Evolutionary conservation across 345 rosid species (phyloP), one percentile per base, ranked within the genome.

Genomic region (Populus davidiana): DNA sequence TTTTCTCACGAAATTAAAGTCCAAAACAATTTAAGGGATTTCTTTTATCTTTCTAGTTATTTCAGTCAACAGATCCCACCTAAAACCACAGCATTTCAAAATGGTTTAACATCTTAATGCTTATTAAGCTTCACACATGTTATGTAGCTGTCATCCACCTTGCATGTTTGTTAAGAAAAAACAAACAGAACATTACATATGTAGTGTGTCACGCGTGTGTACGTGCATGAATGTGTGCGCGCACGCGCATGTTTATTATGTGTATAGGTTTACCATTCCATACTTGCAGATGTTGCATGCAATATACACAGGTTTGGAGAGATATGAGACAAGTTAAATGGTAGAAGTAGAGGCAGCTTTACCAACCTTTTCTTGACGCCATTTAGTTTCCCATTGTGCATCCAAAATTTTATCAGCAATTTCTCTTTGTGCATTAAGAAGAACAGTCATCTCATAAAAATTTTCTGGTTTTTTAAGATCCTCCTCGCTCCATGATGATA

Each of bases 401-500:
- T 94, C 97, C 89, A 94, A 84, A 61, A 94, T 85, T 80, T 86
- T 90, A 61, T 91, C 90, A 29, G 97, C 93, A 64, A 91, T 90
- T 83, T 94, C 97, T 83, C 94, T 91, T 82, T 94, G 98, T 47
- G 98, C 98, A 78, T 91, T 93, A 64, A 94, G 90, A 75, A 94
- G 97, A 76, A 94, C 87, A n/a, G 92, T 90, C 93, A 90, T 94
- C 91, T 94, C 97, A 71, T 93, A 91, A 56, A 93, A 84, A 70
- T 87, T 94, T 73, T 87, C 75, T 0, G 97, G 97, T 79, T 87
- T 87, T 85, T 85, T 93, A 72, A 91, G 98, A 76, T 94, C 97
- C 31, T 91, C 93, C 83, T 93, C 95, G 72, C 90, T 93, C 97
- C 98, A 94, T 66, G 92, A 91, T 67, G 93, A 90, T 35, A 88